Base-by-base conservation (phyloP, 2,329 filamentous ascomycete species). In the Sporothrix curviconia region DNA sequence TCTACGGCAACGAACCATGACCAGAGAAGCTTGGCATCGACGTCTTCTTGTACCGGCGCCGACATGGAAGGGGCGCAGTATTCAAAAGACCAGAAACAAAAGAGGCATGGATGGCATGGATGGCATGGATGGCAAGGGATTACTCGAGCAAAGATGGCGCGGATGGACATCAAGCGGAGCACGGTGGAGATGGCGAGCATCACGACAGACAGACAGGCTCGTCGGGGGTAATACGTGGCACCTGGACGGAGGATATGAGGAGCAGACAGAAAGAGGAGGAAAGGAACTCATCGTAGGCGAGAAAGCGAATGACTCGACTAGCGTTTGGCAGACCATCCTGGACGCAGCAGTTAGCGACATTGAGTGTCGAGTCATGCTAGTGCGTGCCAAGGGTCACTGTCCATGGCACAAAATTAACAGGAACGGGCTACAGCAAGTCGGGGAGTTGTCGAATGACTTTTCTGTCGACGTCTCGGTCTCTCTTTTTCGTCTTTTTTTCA, bases 321-420 rank as follows among this genome's bases (percentile, higher is more conserved):
- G 50, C 24, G 15, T 32, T 19, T n/a, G n/a, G 37, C 24, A 32
- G 32, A 8, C 49, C 7, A 19, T 51, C 17, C 44, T 51, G 49
- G 8, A 22, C 28, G 49, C 49, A 40, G n/a, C 14, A 22, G 1
- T 14, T 3, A 9, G 7, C 49, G 15, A 28, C 22, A 34, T 44
- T 15, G 55, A 14, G 32, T 17, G 44, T 30, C 57, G 57, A 59
- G 57, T 59, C 57, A 59, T 59, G 52, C 46, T 59, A 59, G 57
- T 59, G 34, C 32, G 44, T 43, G 24, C 19, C n/a, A 25, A 15
- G n/a, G 14, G 25, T 25, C 30, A 8, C 9, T 19, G 4, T 14
- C n/a, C 3, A 32, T 9, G 24, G 36, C 50, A 42, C 50, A 53
- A 22, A 51, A 39, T 36, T 25, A 37, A 15, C n/a, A n/a, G n/a